Evolutionary conservation across 495 filamentous ascomycete genomes (phyloP), one percentile per base, ranked within the genome.

Genomic region (Hypoxylon trugodes): DNA sequence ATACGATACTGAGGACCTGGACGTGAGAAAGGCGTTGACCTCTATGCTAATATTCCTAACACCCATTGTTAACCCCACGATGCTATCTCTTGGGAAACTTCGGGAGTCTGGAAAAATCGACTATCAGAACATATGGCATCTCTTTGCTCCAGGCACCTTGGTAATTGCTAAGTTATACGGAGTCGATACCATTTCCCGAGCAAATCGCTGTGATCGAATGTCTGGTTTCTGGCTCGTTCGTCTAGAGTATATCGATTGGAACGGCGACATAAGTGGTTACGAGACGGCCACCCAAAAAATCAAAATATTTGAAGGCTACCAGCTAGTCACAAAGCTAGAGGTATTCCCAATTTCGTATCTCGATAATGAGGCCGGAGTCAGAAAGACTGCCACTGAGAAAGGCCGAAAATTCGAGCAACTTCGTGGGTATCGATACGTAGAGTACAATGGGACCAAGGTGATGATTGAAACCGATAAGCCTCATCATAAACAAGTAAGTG

Each of bases 311-410:
- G 56, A 64, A 3, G 86, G 86, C 3, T 83, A 80, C 4, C 61
- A 48, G 1, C 67, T 76, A 1, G 88, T 89, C 61, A 78, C 61
- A 0, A 63, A 69, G 1, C 76, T 90, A 26, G 56, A 75, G 0
- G 76, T 77, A 0, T 86, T 77, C 49, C 88, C 88, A 0, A 58
- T 90, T 0, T 73, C 74, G 2, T 86, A 79, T 53, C 81, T 84
- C 50, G 33, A 65, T 1, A 69, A 81, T 10, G 65, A 74, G 19
- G 69, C 77, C 1, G 74, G 65, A 10, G 52, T 81, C 8, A 65
- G 37, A 32, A 58, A 69, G 22, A 15, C 59, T 0, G 46, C 83
- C 45, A 68, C 78, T 4, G 66, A 72, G 12, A 72, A 76, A 4
- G 83, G 82, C 9, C 74, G 72, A 45, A 51, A 59, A 6, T 85